Evolutionary conservation across 768 basidiomycete species (phyloP).

Genomic region (Calvatia gigantea): DNA sequence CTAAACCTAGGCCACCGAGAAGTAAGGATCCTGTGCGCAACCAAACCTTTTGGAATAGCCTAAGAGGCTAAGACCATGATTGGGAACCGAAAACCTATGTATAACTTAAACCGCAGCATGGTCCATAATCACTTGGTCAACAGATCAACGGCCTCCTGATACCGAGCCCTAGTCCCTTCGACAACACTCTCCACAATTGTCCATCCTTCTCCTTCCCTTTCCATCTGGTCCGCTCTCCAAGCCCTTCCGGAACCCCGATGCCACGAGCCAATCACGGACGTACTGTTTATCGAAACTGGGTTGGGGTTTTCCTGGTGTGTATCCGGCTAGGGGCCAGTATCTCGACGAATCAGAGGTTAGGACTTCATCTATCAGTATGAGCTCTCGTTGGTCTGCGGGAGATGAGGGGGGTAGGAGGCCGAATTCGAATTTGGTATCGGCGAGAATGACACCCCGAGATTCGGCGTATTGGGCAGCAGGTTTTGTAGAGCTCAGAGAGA

Average conservation of each 20-base stretch:
- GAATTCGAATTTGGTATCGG: constrained; percentile 99
- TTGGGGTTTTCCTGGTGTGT: constrained; percentile 72
- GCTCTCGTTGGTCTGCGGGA: constrained; percentile 29
- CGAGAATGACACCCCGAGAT: constrained; percentile 83
- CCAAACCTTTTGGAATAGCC: too few species aligned
- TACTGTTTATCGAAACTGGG: constrained; percentile 98
- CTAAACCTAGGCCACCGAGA: too few species aligned
- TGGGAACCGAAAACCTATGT: neutral
- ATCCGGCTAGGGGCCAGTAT: constrained; percentile 86
- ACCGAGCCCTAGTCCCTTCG: constrained; percentile 71
- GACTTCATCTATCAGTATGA: constrained; percentile 94
- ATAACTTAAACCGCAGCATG: neutral
- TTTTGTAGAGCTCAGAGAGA: constrained; percentile 66
- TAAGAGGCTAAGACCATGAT: too few species aligned
- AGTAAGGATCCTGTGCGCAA: neutral
- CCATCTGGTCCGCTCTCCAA: constrained; percentile 71
- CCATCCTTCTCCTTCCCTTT: constrained; percentile 73
- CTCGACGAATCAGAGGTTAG: constrained; percentile 96
- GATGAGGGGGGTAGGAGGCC: constrained; percentile 58
- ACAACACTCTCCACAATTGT: constrained; percentile 73
- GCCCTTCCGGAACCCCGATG: constrained; percentile 70
- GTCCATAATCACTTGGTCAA: constrained; percentile 37
- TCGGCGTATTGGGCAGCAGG: constrained; percentile 74
- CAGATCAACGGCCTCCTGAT: constrained; percentile 70
- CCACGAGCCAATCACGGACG: constrained; percentile 83